Conservation (phyloP, 768 basidiomycete genomes). For the Udeniomyces megalosporus region DNA sequence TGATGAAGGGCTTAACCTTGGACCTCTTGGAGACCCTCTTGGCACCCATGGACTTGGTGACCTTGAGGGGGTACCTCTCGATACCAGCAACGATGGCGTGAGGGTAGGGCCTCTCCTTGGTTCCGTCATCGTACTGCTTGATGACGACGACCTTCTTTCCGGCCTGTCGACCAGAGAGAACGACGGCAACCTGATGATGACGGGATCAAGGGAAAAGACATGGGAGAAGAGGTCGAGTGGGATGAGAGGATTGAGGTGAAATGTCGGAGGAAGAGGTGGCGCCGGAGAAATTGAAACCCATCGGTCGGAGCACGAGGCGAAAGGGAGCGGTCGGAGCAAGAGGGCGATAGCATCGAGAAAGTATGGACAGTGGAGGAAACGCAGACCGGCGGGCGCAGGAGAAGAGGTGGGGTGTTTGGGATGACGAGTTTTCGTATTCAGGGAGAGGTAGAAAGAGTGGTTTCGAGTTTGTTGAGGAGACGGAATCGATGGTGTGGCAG, state of each 20-base stretch:
- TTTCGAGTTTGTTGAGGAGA: background rate
- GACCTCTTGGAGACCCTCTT: constrained; percentile 82
- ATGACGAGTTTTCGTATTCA: too few species aligned
- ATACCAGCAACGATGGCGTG: constrained; percentile 97
- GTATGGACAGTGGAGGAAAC: background rate
- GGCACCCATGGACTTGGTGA: constrained; percentile 91
- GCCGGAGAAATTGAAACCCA: too few species aligned
- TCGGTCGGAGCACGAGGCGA: background rate
- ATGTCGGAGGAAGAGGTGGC: background rate
- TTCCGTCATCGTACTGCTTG: constrained; percentile 92
- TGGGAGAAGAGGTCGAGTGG: background rate
- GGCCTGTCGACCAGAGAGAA: constrained; percentile 97
- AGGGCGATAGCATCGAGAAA: background rate
- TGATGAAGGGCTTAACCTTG: constrained; percentile 99
- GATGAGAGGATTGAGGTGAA: background rate
- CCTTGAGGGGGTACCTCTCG: constrained; percentile 95
- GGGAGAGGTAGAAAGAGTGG: background rate
- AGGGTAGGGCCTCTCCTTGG: constrained; percentile 88
- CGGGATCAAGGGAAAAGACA: background rate
- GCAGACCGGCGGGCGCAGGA: background rate
- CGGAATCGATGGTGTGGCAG: background rate
- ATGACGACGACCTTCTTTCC: constrained; percentile 99
- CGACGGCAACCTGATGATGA: constrained; percentile 60
- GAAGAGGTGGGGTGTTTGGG: background rate
- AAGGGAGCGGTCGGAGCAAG: background rate